A percentile compares a stretch with the other conserved stretches of the same genome.
These are phyloP conservation scores for Tephrocybe rancida DNA, from an alignment of 768 basidiomycete genomes.

Conservation along the genomic window DNA sequence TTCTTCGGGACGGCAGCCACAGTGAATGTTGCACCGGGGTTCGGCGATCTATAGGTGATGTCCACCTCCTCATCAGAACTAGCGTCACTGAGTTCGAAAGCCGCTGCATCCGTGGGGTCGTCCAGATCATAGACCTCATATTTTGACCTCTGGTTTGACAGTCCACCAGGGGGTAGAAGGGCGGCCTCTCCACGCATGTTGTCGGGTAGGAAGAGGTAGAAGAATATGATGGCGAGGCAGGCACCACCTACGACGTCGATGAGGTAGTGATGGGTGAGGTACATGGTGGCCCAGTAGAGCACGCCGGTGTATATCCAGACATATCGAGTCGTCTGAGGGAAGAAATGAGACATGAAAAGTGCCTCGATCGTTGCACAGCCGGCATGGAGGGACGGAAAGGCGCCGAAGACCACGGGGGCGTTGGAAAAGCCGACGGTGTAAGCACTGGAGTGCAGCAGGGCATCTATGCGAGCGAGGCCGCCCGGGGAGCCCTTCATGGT, in stretches of 20 bases:
- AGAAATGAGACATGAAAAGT: constrained; percentile 93
- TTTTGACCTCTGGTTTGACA: constrained; percentile 47
- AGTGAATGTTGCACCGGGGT: constrained; percentile 37
- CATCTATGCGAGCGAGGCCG: constrained; percentile 90
- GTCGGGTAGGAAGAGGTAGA: constrained; percentile 88
- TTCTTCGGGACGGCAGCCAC: constrained; percentile 31
- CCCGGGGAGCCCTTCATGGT: constrained; percentile 90
- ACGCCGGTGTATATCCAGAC: constrained; percentile 85
- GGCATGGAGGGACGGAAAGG: constrained; percentile 93
- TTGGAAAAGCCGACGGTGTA: constrained; percentile 84
- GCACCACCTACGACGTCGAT: constrained; percentile 96
- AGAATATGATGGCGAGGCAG: constrained; percentile 84
- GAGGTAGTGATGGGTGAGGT: constrained; percentile 97
- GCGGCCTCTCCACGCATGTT: constrained; percentile 64
- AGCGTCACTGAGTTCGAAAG: constrained; percentile 56
- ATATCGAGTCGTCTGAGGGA: constrained; percentile 68
- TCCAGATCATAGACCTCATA: constrained; percentile 82
- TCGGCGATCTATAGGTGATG: constrained; percentile 72
- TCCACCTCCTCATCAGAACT: constrained; percentile 70
- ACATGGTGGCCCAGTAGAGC: constrained; percentile 99
- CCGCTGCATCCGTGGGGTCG: constrained; percentile 53
- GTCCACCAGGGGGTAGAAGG: constrained; percentile 46
- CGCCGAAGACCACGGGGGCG: constrained; percentile 94
- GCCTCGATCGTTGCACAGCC: constrained; percentile 91
- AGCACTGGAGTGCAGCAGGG: constrained; percentile 71